Conservation (phyloP, 768 basidiomycete genomes). For the Suillus placidus region DNA sequence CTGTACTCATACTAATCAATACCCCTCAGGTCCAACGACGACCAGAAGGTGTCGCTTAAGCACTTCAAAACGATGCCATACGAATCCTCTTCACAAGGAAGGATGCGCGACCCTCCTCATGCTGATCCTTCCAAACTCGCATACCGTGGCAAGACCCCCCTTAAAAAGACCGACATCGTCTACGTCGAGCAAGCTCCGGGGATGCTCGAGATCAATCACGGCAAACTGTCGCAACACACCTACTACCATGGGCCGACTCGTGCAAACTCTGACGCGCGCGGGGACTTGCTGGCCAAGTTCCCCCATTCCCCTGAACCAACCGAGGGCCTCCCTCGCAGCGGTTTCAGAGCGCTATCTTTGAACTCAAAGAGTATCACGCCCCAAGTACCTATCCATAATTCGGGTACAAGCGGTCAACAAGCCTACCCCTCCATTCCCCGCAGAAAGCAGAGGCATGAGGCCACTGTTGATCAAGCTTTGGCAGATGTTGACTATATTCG, state of each 20-base stretch:
- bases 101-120: not conserved
- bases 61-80: constrained; percentile 18
- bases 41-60: constrained; percentile 10
- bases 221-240: not conserved
- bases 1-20: not conserved
- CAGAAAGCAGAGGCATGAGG: constrained; percentile 9
- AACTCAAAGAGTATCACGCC: not conserved
- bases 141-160: constrained; percentile 16
- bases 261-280: constrained; percentile 2
- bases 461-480: not conserved
- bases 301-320: constrained; percentile 13
- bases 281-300: constrained; percentile 13
- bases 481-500: not conserved
- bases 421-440: constrained; percentile 8
- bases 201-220: constrained; percentile 3
- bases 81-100: constrained; percentile 7
- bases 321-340: constrained; percentile 11
- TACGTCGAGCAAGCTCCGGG: constrained; percentile 14
- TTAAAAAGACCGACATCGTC: constrained; percentile 13
- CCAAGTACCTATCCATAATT: not conserved
- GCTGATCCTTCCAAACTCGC: constrained; percentile 6
- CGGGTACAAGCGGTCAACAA: not conserved
- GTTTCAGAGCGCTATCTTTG: constrained; percentile 8
- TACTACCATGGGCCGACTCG: not conserved
- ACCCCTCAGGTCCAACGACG: constrained; percentile 9